A percentile compares a stretch with the other conserved stretches of the same genome.
Evolutionary conservation across 148 eudicot genomes (phyloP).

Genomic region (Talinum fruticosum): DNA sequence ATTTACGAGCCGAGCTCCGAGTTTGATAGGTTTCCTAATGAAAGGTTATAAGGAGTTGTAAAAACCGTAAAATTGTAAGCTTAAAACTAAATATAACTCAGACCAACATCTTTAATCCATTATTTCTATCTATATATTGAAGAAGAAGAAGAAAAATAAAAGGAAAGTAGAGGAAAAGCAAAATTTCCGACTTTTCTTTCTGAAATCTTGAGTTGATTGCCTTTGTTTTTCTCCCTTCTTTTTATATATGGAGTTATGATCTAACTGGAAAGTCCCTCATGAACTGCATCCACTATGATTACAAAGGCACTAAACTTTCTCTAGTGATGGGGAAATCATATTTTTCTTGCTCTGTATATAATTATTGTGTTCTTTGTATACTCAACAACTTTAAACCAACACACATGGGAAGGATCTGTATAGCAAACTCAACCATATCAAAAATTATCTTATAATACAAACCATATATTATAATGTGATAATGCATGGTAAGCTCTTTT

Average conservation of each 20-base stretch:
- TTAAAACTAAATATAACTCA: too few relatives aligned
- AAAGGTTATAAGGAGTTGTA: too few relatives aligned
- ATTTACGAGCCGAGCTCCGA: too few relatives aligned
- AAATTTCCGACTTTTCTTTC: not conserved
- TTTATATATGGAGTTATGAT: not conserved
- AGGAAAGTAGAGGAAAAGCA: not conserved
- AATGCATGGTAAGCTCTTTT: not conserved
- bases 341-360: not conserved
- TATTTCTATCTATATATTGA: too few relatives aligned
- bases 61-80: too few relatives aligned
- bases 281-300: slow-evolving; percentile 2
- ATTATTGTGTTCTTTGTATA: not conserved
- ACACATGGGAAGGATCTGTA: slow-evolving; percentile 1
- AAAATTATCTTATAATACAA: not conserved
- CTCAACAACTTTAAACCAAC: slow-evolving; percentile 7
- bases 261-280: slow-evolving; percentile 10
- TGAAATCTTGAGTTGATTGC: not conserved
- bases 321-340: not conserved
- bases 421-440: not conserved
- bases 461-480: not conserved
- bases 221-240: not conserved
- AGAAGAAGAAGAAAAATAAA: not conserved
- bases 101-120: too few relatives aligned
- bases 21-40: too few relatives aligned
- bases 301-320: slow-evolving; percentile 6